phyloP scores from a whole-genome alignment of 148 eudicot species.

The Linanthus parryae region DNA sequence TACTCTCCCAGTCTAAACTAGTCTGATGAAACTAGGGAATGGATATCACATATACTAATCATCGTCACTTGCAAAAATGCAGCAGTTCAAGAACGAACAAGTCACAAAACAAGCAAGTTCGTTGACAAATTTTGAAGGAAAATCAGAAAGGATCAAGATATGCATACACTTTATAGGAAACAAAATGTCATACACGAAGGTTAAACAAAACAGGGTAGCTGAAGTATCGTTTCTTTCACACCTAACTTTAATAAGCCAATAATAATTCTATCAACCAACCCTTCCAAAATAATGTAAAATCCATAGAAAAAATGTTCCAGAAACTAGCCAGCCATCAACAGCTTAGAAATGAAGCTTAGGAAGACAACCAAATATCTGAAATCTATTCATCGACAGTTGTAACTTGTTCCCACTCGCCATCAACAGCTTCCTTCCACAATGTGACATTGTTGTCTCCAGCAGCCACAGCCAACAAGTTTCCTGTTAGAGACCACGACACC shows the following conservation, averaged over 20 bases:
- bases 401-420: conserved; percentile 86
- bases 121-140: no score
- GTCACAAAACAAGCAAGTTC: no score
- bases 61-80: no score
- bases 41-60: no score
- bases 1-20: no score
- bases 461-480: conserved; percentile 90
- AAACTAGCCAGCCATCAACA: conserved; percentile 6
- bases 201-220: background rate
- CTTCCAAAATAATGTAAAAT: background rate
- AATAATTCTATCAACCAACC: conserved; percentile 10
- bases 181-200: background rate
- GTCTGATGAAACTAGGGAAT: no score
- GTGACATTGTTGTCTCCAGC: conserved; percentile 77
- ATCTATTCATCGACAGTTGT: conserved; percentile 60
- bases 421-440: conserved; percentile 90
- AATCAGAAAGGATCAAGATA: no score
- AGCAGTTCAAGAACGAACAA: no score
- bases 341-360: conserved; percentile 1
- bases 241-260: background rate
- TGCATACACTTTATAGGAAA: background rate
- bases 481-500: conserved; percentile 91
- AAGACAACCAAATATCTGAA: conserved; percentile 13
- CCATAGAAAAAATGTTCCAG: background rate
- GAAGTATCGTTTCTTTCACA: background rate